Conservation (phyloP, 176 grass and related monocot genomes). For the Musa schizocarpa region DNA sequence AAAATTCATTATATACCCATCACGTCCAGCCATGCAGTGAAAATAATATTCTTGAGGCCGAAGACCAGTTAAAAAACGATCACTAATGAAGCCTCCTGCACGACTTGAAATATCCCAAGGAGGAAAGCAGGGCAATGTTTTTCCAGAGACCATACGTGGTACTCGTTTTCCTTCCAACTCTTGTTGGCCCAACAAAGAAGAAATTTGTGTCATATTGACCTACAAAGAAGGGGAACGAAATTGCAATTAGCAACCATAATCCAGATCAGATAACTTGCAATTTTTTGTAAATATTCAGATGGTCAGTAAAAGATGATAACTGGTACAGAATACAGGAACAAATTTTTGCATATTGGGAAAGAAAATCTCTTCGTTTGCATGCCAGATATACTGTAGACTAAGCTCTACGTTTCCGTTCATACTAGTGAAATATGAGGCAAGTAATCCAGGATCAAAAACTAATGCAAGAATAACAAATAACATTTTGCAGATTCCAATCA, state of each 20-base stretch:
- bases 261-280: not conserved
- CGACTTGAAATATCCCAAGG: conserved; percentile 74
- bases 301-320: not conserved
- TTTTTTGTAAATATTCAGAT: not conserved
- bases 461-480: too few relatives aligned
- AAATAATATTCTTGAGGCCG: conserved; percentile 98
- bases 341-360: not conserved
- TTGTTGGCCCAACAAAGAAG: conserved; percentile 88
- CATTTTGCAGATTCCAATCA: too few relatives aligned
- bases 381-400: too few relatives aligned
- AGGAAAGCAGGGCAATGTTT: conserved; percentile 83
- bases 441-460: too few relatives aligned
- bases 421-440: too few relatives aligned
- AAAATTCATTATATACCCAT: conserved; percentile 47
- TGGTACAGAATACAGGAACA: not conserved
- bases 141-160: conserved; percentile 87
- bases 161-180: conserved; percentile 88
- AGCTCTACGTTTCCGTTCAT: too few relatives aligned
- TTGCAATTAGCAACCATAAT: not conserved
- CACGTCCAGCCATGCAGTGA: conserved; percentile 97
- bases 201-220: conserved; percentile 98
- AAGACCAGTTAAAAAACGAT: conserved; percentile 91
- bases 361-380: too few relatives aligned
- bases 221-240: conserved; percentile 23
- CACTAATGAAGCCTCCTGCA: conserved; percentile 76